Conservation (phyloP, 2,329 filamentous ascomycete species). For the Colletotrichum siamense region DNA sequence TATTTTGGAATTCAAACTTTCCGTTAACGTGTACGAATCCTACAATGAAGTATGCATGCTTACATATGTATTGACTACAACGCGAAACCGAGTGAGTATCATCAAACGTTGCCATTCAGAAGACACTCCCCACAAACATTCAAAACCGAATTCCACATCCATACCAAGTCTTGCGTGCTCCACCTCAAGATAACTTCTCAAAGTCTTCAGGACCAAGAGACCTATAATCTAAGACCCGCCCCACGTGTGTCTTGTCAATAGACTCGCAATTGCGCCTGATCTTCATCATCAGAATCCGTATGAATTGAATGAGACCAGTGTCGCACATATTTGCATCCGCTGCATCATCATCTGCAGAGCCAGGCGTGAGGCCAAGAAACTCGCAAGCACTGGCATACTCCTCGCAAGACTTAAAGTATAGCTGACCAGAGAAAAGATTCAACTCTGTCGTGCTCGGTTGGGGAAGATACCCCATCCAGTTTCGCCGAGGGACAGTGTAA, state of each 20-base stretch:
- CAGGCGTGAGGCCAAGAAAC: slow-evolving; percentile 51
- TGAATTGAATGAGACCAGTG: slow-evolving; percentile 41
- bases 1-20: not conserved
- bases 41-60: not conserved
- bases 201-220: no score
- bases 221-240: no score
- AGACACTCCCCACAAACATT: no score
- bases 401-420: slow-evolving; percentile 61
- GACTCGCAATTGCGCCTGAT: slow-evolving; percentile 40
- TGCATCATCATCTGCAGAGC: not conserved
- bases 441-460: slow-evolving; percentile 43
- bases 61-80: no score
- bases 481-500: slow-evolving; percentile 38
- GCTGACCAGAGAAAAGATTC: slow-evolving; percentile 71
- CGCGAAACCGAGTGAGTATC: no score
- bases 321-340: not conserved
- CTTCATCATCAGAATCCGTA: slow-evolving; percentile 38
- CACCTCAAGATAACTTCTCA: no score
- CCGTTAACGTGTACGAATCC: not conserved
- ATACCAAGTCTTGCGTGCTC: no score
- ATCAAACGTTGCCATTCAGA: no score
- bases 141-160: no score
- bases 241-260: slow-evolving; percentile 44
- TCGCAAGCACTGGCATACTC: slow-evolving; percentile 61
- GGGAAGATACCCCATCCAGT: accelerated